Evolutionary conservation across 2,329 filamentous ascomycete genomes (phyloP).

Genomic region (Apiospora saccharicola): DNA sequence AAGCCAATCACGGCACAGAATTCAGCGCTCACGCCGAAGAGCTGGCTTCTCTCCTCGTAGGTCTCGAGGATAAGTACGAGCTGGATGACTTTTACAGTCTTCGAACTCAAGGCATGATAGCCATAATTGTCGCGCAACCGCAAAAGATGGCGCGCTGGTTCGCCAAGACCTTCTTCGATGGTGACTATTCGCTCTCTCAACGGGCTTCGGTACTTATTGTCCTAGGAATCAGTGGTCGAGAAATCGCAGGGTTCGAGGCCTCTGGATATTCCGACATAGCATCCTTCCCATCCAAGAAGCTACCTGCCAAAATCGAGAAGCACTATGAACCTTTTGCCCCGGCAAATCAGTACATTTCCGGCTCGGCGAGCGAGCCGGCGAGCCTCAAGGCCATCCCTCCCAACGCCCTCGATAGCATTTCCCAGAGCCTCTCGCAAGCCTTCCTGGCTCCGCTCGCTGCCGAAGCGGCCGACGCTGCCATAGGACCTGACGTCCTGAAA

Average conservation of each 20-base stretch:
- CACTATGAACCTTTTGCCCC: slow-evolving; percentile 61
- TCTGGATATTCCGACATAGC: slow-evolving; percentile 58
- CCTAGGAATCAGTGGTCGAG: slow-evolving; percentile 81
- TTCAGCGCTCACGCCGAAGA: slow-evolving; percentile 85
- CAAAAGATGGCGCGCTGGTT: slow-evolving; percentile 84
- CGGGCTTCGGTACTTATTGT: slow-evolving; percentile 82
- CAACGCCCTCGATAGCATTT: slow-evolving; percentile 72
- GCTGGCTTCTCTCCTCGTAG: slow-evolving; percentile 77
- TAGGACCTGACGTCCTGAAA: slow-evolving; percentile 86
- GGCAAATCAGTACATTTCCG: slow-evolving; percentile 32
- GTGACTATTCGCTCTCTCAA: slow-evolving; percentile 89
- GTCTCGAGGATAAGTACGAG: slow-evolving; percentile 86
- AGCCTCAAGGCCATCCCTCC: slow-evolving; percentile 59
- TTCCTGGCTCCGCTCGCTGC: slow-evolving; percentile 86
- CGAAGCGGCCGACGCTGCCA: slow-evolving; percentile 78
- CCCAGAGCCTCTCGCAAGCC: slow-evolving; percentile 69
- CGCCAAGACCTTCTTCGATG: slow-evolving; percentile 84
- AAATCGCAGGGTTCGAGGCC: slow-evolving; percentile 79
- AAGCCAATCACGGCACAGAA: slow-evolving; percentile 87
- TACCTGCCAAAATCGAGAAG: slow-evolving; percentile 77
- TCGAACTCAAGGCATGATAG: slow-evolving; percentile 81
- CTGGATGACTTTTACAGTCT: slow-evolving; percentile 79
- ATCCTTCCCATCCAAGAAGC: slow-evolving; percentile 80
- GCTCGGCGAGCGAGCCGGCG: slow-evolving; percentile 44
- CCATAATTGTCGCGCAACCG: slow-evolving; percentile 79